Conservation (phyloP, 2,329 filamentous ascomycete species). For the Monosporascus sp. region DNA sequence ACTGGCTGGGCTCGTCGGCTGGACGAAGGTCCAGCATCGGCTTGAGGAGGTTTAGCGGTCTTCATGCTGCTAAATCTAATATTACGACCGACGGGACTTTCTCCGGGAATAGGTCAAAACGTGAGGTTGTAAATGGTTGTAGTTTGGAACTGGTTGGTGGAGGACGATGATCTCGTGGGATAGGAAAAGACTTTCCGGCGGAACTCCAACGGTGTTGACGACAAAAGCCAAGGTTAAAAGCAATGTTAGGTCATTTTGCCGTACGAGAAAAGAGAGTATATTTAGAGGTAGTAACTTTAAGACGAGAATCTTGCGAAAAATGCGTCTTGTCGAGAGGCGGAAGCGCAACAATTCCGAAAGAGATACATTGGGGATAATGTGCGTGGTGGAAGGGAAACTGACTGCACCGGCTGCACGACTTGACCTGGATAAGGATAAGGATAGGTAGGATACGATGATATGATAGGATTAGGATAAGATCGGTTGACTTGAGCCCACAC, state of each 20-base stretch:
- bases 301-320: not conserved
- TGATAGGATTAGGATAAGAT: no score
- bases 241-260: not conserved
- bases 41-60: constrained; percentile 43
- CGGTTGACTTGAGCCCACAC: no score
- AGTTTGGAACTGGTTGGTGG: not conserved
- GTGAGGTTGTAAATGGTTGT: not conserved
- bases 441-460: no score
- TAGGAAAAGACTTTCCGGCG: not conserved
- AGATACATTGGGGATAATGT: not conserved
- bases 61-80: constrained; percentile 40
- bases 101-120: not conserved
- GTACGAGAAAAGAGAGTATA: not conserved
- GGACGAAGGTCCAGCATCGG: constrained; percentile 35
- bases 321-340: not conserved
- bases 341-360: not conserved
- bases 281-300: not conserved
- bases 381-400: not conserved
- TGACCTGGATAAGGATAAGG: no score
- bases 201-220: not conserved
- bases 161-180: not conserved
- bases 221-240: not conserved
- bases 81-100: not conserved
- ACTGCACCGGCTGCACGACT: no score
- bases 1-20: constrained; percentile 59